phyloP scores from a whole-genome alignment of 345 rosid species.

The Limnanthes douglasii region DNA sequence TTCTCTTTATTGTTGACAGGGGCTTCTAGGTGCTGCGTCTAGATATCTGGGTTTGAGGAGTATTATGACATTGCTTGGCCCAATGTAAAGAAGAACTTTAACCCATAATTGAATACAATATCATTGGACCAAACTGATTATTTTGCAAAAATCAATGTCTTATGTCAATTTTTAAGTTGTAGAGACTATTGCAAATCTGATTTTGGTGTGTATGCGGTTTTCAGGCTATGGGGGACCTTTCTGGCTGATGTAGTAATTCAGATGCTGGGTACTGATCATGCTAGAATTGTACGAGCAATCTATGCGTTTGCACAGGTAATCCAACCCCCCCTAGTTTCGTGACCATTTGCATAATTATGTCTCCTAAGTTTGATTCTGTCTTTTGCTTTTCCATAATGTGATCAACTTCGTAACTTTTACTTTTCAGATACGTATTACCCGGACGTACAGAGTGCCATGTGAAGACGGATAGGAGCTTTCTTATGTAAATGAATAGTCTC shows the following conservation, averaged over 20 bases:
- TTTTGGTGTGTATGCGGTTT: too few species aligned
- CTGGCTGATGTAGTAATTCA: slow-evolving; percentile 91
- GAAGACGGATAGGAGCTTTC: too few species aligned
- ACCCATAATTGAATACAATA: too few species aligned
- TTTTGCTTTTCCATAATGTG: not conserved
- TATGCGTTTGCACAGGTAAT: slow-evolving; percentile 89
- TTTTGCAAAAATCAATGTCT: too few species aligned
- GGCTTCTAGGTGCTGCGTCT: slow-evolving; percentile 74
- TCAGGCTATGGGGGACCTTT: slow-evolving; percentile 93
- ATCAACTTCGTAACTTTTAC: not conserved
- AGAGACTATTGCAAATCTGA: too few species aligned
- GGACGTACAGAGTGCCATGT: slow-evolving; percentile 37
- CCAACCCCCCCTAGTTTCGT: not conserved
- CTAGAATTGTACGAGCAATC: slow-evolving; percentile 82
- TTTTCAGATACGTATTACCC: slow-evolving; percentile 63
- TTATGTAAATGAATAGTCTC: too few species aligned
- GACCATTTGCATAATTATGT: not conserved
- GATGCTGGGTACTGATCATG: slow-evolving; percentile 97
- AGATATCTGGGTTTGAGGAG: slow-evolving; percentile 81
- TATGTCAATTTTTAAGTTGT: too few species aligned
- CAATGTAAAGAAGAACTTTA: slow-evolving; percentile 28
- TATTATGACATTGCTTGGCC: slow-evolving; percentile 63
- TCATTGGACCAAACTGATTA: too few species aligned
- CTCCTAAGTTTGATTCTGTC: not conserved
- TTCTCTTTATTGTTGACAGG: slow-evolving; percentile 26